Evolutionary conservation across 1,284 basidiomycete genomes (phyloP).

Genomic region (Pseudozyma thailandica): DNA sequence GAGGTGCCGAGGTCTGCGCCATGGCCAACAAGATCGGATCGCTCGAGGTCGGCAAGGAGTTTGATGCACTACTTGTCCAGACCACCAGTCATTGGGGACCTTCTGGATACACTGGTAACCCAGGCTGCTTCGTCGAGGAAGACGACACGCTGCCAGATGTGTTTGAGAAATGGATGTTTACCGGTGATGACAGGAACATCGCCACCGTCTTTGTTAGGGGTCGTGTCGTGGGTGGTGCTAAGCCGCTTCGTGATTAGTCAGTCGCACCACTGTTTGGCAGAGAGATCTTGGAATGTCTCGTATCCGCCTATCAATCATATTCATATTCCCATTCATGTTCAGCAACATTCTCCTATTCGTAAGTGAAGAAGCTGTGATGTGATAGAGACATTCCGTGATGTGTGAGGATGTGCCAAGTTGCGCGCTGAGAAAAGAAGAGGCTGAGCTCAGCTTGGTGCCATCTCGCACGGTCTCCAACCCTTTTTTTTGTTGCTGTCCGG

Average conservation of each 20-base stretch:
- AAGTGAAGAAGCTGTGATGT: too few relatives aligned
- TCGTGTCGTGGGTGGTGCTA: conserved; percentile 77
- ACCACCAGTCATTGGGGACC: conserved; percentile 70
- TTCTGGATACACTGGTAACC: conserved; percentile 70
- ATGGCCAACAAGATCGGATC: conserved; percentile 80
- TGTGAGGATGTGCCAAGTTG: too few relatives aligned
- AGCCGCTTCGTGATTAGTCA: conserved; percentile 39
- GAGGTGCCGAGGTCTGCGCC: conserved; percentile 86
- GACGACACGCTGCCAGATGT: conserved; percentile 68
- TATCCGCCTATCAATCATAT: too few relatives aligned
- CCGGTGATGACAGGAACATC: conserved; percentile 85
- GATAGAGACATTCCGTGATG: too few relatives aligned
- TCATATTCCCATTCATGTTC: too few relatives aligned
- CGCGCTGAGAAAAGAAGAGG: too few relatives aligned
- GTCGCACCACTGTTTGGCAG: too few relatives aligned
- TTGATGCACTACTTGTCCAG: conserved; percentile 85
- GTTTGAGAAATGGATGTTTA: conserved; percentile 65
- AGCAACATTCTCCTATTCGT: too few relatives aligned
- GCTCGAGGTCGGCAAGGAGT: conserved; percentile 83
- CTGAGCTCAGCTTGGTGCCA: conserved; percentile 3
- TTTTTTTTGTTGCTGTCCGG: background rate
- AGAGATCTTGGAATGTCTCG: too few relatives aligned
- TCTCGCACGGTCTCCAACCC: conserved; percentile 19
- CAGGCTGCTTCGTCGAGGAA: conserved; percentile 73
- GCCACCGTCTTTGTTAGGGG: conserved; percentile 86